Evolutionary conservation across 768 basidiomycete genomes (phyloP).

Genomic region (button mushroom (Agaricus bisporus)): DNA sequence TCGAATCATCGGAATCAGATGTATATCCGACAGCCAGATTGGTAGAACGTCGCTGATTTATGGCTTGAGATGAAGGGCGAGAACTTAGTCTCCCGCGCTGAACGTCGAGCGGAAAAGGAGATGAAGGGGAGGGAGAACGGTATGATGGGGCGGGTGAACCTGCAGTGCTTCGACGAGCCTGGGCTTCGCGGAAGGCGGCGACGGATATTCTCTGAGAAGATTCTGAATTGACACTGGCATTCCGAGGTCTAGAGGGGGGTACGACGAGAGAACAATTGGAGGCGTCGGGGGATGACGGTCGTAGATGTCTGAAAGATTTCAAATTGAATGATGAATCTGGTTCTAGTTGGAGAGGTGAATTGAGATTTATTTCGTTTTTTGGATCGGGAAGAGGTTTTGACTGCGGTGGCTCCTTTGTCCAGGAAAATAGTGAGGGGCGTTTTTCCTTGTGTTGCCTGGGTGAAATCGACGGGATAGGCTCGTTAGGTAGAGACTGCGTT

Average conservation of each 20-base stretch:
- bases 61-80: conserved; percentile 12
- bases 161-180: conserved; percentile 57
- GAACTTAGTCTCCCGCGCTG: conserved; percentile 18
- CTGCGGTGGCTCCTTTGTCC: conserved; percentile 27
- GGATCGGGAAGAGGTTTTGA: conserved; percentile 20
- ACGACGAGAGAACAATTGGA: conserved; percentile 27
- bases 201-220: conserved; percentile 72
- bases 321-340: conserved; percentile 56
- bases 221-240: conserved; percentile 53
- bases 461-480: conserved; percentile 23
- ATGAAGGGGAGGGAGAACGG: conserved; percentile 31
- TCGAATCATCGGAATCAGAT: conserved; percentile 24
- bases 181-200: conserved; percentile 76
- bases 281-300: conserved; percentile 33
- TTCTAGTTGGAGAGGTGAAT: conserved; percentile 14
- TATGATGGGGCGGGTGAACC: conserved; percentile 54
- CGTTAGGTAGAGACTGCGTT: conserved; percentile 57
- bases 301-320: conserved; percentile 67
- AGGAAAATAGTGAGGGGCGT: conserved; percentile 26
- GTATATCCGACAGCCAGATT: conserved; percentile 19
- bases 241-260: conserved; percentile 49
- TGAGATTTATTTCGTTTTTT: conserved; percentile 16
- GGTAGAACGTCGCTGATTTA: conserved; percentile 13
- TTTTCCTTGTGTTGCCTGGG: conserved; percentile 22
- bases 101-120: conserved; percentile 16